Conservation (phyloP, 345 rosid genomes). For the Punica granatum region DNA sequence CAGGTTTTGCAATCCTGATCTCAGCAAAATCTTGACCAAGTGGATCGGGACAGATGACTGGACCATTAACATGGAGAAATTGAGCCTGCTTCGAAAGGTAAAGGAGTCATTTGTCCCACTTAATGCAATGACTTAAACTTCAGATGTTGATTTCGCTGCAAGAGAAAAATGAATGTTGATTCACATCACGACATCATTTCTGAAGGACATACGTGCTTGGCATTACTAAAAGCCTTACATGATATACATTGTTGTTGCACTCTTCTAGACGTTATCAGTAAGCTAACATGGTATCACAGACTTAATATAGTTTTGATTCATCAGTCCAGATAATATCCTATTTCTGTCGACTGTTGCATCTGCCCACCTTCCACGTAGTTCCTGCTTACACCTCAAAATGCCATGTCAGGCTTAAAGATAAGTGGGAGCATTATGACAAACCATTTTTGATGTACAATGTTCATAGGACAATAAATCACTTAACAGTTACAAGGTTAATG, state of each 20-base stretch:
- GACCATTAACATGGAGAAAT: conserved; percentile 30
- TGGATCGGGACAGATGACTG: conserved; percentile 48
- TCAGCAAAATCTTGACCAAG: conserved; percentile 34
- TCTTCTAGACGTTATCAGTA: background rate
- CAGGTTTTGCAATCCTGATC: conserved; percentile 39
- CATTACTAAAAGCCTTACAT: background rate
- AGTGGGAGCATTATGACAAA: background rate
- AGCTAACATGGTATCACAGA: too few species aligned
- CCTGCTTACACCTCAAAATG: background rate
- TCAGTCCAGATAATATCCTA: background rate
- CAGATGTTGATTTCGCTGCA: background rate
- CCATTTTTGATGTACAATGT: background rate
- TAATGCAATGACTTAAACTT: background rate
- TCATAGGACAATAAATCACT: background rate
- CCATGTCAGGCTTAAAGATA: background rate
- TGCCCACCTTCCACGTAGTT: background rate
- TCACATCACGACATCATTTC: too few species aligned
- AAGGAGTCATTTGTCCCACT: background rate
- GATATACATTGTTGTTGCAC: background rate
- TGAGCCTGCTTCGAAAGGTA: conserved; percentile 29
- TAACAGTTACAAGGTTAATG: background rate
- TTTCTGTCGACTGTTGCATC: background rate
- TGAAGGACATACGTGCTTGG: background rate
- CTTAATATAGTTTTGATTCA: too few species aligned
- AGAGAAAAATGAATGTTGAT: too few species aligned